These are phyloP conservation scores for Salicornia ramosissima DNA, from an alignment of 148 eudicot species.

Conservation along the genomic window DNA sequence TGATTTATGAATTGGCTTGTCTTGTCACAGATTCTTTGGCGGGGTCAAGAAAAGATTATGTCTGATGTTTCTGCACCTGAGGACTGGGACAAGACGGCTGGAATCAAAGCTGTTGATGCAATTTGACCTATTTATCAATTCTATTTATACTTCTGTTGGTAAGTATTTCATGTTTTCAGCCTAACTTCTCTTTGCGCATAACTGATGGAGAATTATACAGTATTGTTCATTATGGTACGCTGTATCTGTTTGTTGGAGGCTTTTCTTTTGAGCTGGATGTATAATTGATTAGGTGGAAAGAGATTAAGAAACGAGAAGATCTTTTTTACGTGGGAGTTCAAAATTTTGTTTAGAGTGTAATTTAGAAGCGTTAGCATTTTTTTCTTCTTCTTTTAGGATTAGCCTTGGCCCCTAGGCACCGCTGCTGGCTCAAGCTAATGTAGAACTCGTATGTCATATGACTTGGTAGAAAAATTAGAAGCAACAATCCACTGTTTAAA, in stretches of 20 bases:
- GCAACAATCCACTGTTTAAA: too few species aligned
- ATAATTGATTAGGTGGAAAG: too few species aligned
- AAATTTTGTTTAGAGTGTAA: too few species aligned
- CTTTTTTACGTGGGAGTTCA: too few species aligned
- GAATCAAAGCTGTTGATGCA: slow-evolving; percentile 52
- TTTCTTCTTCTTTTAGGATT: neutral
- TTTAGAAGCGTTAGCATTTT: too few species aligned
- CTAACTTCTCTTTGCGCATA: neutral
- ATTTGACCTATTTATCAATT: slow-evolving; percentile 29
- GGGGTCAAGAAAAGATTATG: slow-evolving; percentile 77
- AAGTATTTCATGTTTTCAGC: neutral
- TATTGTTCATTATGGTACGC: neutral
- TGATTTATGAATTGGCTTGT: slow-evolving; percentile 16
- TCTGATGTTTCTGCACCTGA: slow-evolving; percentile 68
- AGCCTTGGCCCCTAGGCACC: neutral
- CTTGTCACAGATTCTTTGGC: slow-evolving; percentile 68
- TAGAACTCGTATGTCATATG: neutral
- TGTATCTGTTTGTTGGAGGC: neutral
- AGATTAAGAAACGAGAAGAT: too few species aligned
- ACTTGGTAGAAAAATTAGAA: too few species aligned
- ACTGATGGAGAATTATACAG: neutral
- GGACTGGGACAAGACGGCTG: slow-evolving; percentile 71
- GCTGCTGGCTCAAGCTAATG: neutral
- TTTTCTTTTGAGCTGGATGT: too few species aligned
- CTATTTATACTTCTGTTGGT: slow-evolving; percentile 17